phyloP scores from a whole-genome alignment of 441 rosid genomes.

The Corymbia citriodora region DNA sequence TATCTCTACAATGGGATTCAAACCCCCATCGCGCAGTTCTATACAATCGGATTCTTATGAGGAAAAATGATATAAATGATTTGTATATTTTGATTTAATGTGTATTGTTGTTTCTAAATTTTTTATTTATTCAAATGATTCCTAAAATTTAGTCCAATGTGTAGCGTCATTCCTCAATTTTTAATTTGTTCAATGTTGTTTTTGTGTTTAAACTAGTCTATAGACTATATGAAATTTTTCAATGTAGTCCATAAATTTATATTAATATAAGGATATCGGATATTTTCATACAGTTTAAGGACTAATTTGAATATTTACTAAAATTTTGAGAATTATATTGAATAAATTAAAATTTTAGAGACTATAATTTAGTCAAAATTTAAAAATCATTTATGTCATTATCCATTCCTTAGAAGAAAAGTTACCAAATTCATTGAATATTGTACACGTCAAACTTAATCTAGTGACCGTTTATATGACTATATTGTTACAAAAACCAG shows the following conservation, averaged over 20 bases:
- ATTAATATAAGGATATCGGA: fast-evolving
- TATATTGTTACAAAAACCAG: not conserved
- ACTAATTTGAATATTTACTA: not conserved
- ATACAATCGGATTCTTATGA: not conserved
- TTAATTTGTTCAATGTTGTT: fast-evolving
- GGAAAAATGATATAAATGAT: not conserved
- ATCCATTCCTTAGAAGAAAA: not conserved
- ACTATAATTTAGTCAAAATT: too few species aligned
- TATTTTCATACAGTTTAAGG: fast-evolving
- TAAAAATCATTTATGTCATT: too few species aligned
- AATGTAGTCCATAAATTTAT: fast-evolving
- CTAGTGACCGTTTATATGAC: not conserved
- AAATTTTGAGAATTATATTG: fast-evolving
- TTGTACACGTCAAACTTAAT: not conserved
- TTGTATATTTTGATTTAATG: fast-evolving
- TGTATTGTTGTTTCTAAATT: fast-evolving
- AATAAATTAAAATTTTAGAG: not conserved
- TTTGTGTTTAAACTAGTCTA: fast-evolving
- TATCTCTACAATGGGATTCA: too few species aligned
- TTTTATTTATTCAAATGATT: too few species aligned
- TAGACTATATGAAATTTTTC: not conserved
- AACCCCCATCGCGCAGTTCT: not conserved
- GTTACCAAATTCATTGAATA: not conserved
- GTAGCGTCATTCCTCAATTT: fast-evolving
- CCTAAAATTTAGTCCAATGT: fast-evolving